phyloP scores from a whole-genome alignment of 495 filamentous ascomycete species.

The Aspergillus sclerotiicarbonarius region DNA sequence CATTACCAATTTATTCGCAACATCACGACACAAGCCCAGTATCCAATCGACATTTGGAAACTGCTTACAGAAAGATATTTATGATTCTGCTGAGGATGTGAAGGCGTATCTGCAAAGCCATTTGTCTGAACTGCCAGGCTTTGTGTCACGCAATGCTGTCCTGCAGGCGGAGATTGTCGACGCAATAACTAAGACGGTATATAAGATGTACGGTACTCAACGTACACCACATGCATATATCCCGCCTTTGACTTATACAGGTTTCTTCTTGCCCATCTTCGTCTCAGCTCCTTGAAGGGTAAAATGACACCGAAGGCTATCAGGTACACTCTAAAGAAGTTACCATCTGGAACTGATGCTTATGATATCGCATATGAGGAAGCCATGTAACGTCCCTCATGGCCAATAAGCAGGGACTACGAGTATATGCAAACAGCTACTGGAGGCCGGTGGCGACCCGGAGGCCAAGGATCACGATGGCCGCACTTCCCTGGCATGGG shows the following conservation, averaged over 20 bases:
- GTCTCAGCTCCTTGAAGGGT: conserved; percentile 42
- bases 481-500: background rate
- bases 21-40: conserved; percentile 24
- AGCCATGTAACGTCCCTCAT: conserved; percentile 26
- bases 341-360: conserved; percentile 21
- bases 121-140: conserved; percentile 19
- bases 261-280: conserved; percentile 56
- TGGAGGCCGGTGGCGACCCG: background rate
- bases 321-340: conserved; percentile 27
- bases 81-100: conserved; percentile 28
- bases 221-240: too few relatives aligned
- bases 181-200: conserved; percentile 24
- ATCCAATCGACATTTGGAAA: conserved; percentile 17
- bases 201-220: conserved; percentile 41
- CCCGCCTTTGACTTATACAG: conserved; percentile 19
- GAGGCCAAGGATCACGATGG: background rate
- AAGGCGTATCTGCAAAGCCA: conserved; percentile 24
- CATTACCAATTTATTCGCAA: conserved; percentile 22
- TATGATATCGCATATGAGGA: conserved; percentile 25
- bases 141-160: conserved; percentile 15
- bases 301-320: conserved; percentile 35
- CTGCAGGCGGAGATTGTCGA: conserved; percentile 31
- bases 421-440: background rate
- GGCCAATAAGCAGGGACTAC: too few relatives aligned
- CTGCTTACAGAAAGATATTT: conserved; percentile 22